These are phyloP conservation scores for Chytriomyces confervae DNA, from an alignment of 192 early-diverging fungal genomes.

Conservation along the genomic window DNA sequence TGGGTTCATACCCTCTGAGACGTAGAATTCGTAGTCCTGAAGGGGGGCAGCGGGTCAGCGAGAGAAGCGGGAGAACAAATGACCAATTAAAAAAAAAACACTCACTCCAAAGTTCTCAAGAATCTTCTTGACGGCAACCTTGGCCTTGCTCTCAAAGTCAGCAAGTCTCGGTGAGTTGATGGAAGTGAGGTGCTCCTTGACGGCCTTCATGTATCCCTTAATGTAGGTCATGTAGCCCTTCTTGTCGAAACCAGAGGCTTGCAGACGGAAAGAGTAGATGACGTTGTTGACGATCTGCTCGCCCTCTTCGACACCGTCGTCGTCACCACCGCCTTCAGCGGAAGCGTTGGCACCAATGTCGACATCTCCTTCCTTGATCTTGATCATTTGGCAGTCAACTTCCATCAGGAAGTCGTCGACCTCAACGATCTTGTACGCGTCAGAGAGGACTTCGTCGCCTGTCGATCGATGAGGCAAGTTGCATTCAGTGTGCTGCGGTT, in stretches of 20 bases:
- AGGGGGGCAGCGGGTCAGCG: slow-evolving; percentile 7
- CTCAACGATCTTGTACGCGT: slow-evolving; percentile 76
- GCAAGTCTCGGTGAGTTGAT: slow-evolving; percentile 65
- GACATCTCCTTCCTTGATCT: slow-evolving; percentile 70
- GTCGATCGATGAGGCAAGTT: not conserved
- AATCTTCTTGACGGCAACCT: slow-evolving; percentile 77
- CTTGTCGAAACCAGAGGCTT: slow-evolving; percentile 83
- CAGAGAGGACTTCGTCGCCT: slow-evolving; percentile 91
- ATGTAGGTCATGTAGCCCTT: slow-evolving; percentile 89
- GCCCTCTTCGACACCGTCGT: slow-evolving; percentile 69
- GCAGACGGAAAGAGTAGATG: slow-evolving; percentile 79
- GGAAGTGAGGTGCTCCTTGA: slow-evolving; percentile 69
- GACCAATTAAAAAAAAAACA: not conserved
- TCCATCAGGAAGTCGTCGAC: slow-evolving; percentile 72
- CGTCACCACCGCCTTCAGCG: slow-evolving; percentile 68
- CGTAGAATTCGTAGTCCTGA: slow-evolving; percentile 88
- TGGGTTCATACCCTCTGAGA: slow-evolving; percentile 84
- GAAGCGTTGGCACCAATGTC: slow-evolving; percentile 94
- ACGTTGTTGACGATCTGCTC: slow-evolving; percentile 81
- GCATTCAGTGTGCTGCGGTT: not conserved
- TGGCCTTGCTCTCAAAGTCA: slow-evolving; percentile 69
- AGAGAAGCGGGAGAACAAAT: not conserved
- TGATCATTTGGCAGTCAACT: slow-evolving; percentile 81
- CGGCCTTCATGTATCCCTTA: slow-evolving; percentile 91
- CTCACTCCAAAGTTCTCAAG: slow-evolving; percentile 72